phyloP scores from a whole-genome alignment of 2,329 filamentous ascomycete species.

The Dothistroma septosporum region DNA sequence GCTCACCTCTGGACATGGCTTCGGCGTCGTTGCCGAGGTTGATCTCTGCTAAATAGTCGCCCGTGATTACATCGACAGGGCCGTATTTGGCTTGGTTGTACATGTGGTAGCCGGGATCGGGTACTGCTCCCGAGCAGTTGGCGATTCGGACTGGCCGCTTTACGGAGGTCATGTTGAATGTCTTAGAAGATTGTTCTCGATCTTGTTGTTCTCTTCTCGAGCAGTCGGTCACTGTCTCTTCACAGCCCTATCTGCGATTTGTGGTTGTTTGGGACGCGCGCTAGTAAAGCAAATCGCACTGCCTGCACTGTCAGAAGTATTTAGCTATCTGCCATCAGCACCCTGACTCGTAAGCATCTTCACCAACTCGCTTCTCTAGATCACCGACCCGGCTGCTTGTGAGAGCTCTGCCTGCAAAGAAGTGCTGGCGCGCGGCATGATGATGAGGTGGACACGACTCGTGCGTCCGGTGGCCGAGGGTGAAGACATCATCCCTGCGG shows the following conservation, averaged over 20 bases:
- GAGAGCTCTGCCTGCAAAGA: background rate
- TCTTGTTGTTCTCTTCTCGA: background rate
- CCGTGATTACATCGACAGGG: conserved; percentile 50
- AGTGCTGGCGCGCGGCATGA: background rate
- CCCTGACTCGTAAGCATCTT: background rate
- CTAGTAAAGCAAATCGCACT: background rate
- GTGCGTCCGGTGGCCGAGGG: background rate
- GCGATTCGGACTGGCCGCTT: conserved; percentile 21
- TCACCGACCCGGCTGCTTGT: background rate
- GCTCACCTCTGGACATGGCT: conserved; percentile 22
- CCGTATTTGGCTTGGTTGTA: conserved; percentile 29
- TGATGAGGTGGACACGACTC: background rate
- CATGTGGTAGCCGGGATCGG: conserved; percentile 28
- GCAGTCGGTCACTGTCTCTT: background rate
- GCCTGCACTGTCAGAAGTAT: background rate
- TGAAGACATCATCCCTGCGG: background rate
- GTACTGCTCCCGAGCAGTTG: conserved; percentile 26
- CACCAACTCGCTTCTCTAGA: background rate
- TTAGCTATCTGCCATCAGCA: background rate
- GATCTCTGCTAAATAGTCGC: conserved; percentile 44
- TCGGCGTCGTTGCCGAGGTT: conserved; percentile 29
- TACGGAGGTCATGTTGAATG: conserved; percentile 11
- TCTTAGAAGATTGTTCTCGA: background rate
- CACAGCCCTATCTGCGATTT: background rate
- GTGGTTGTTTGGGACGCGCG: background rate